Evolutionary conservation across 2,329 filamentous ascomycete species (phyloP).

Genomic region (Albifimbria verrucaria): DNA sequence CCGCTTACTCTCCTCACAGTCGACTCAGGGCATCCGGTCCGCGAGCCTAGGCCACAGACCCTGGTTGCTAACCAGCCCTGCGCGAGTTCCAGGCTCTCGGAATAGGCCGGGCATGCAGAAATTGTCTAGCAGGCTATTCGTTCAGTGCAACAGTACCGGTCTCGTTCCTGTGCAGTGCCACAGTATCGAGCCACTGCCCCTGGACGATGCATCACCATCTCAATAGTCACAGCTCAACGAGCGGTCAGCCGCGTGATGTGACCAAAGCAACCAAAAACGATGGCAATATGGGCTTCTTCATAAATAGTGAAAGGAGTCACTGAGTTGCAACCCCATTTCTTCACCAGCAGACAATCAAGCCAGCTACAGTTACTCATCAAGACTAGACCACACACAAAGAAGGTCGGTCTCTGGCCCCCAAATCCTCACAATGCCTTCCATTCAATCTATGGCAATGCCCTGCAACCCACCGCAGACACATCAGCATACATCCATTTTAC

Average conservation of each 20-base stretch:
- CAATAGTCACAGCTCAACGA: background rate
- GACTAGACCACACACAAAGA: background rate
- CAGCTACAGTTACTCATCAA: background rate
- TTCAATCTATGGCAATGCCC: background rate
- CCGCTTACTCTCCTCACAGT: too few species aligned
- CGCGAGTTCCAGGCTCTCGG: background rate
- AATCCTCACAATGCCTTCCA: background rate
- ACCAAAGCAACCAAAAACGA: background rate
- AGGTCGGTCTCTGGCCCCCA: background rate
- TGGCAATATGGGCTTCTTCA: background rate
- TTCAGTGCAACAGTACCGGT: background rate
- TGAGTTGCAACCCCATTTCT: background rate
- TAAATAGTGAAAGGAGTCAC: background rate
- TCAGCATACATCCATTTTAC: background rate
- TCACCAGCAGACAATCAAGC: background rate
- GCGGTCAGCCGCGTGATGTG: background rate
- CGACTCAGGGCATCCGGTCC: background rate
- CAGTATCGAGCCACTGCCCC: background rate
- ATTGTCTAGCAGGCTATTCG: background rate
- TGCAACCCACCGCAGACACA: background rate
- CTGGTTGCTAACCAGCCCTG: background rate
- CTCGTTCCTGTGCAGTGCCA: background rate
- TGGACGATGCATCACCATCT: background rate
- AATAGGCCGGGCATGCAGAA: background rate
- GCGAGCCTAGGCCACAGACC: background rate